These are phyloP conservation scores for Chlamydomonas applanata DNA, from an alignment of 139 green algal species.

Conservation along the genomic window DNA sequence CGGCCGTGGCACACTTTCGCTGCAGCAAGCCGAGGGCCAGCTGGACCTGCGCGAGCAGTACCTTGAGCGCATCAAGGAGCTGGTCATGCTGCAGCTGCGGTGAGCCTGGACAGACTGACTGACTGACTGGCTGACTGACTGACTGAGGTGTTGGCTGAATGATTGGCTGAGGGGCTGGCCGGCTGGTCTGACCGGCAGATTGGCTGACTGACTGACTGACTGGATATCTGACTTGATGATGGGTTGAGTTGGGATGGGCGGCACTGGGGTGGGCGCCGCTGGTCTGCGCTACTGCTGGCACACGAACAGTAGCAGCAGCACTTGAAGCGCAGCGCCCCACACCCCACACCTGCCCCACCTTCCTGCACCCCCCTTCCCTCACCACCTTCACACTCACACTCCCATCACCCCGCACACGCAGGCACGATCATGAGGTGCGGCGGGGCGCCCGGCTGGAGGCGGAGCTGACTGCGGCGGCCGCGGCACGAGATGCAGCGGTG, in stretches of 20 bases:
- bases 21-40: constrained; percentile 17
- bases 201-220: too few relatives aligned
- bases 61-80: constrained; percentile 11
- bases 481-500: neutral
- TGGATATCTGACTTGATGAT: too few relatives aligned
- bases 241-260: too few relatives aligned
- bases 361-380: neutral
- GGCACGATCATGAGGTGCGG: constrained; percentile 6
- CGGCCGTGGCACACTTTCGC: too few relatives aligned
- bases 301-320: neutral
- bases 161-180: too few relatives aligned
- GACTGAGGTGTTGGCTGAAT: too few relatives aligned
- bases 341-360: neutral
- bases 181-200: too few relatives aligned
- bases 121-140: too few relatives aligned
- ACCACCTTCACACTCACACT: too few relatives aligned
- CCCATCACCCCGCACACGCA: neutral
- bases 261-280: neutral
- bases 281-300: neutral
- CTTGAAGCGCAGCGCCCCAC: neutral
- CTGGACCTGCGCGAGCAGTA: constrained; percentile 27
- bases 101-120: too few relatives aligned
- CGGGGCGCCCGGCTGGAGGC: neutral
- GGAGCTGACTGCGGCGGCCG: neutral
- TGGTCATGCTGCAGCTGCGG: constrained; percentile 20